Base-by-base conservation (phyloP, 2,329 filamentous ascomycete genomes). In the Colletotrichum graminicola region DNA sequence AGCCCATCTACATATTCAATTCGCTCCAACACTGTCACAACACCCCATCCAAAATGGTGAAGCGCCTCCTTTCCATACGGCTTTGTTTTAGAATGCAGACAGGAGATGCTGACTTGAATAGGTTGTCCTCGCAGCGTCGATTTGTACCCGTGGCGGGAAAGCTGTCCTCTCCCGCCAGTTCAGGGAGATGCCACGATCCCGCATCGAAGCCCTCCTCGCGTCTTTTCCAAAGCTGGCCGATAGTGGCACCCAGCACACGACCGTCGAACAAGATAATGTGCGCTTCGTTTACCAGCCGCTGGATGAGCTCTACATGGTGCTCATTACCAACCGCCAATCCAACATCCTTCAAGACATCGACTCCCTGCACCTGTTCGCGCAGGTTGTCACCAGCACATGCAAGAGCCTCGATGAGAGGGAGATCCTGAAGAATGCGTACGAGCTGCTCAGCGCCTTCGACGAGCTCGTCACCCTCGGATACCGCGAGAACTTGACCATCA, bases 281-380 rank as follows among this genome's bases (percentile, higher is more conserved):
- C 95, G 96, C 85, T 99, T 98, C 81, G 96, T 99, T 71, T 99
- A 99, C 87, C 96, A 99, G 82, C 97, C 96, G 72, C 89, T 99
- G 75, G 97, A 99, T 84, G 97, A 99, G 86, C 91, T 99, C 75
- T 99, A 99, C 89, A 98, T 99, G 90, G 95, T 99, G 75, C 91
- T 99, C 79, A 98, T 99, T 84, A 99, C 97, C 82, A 99, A 99
- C 87, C 93, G 94, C 78, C 96, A 98, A 87, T 98, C 95, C 82
- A 99, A 99, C 84, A 99, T 99, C 76, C 89, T 99, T 62, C 96
- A 99, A 85, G 96, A 99, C 83, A 99, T 99, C 82, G 96, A 98
- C 84, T 97, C 96, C 71, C 89, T 99, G 72, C 97, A 99, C 82
- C 89, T 99, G 26, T 99, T 99, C 81, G 95, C 95, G 71, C 96